phyloP scores from a whole-genome alignment of 306 rosid species.

The Vachellia pachyceras region DNA sequence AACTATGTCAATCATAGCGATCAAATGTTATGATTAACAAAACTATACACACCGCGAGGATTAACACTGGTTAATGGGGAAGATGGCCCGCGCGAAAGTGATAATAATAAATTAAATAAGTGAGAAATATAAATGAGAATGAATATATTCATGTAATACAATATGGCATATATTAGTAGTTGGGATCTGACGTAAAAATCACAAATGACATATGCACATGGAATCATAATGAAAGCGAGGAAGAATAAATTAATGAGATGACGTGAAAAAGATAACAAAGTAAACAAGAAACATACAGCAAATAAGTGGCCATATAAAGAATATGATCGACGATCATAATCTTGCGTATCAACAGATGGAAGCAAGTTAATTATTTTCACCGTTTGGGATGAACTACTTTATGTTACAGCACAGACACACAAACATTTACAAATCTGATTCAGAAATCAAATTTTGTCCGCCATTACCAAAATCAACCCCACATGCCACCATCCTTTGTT shows the following conservation, averaged over 20 bases:
- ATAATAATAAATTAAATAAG: no score
- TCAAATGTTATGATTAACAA: background rate
- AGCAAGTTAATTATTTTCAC: slow-evolving; percentile 1
- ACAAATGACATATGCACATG: background rate
- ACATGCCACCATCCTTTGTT: slow-evolving; percentile 34
- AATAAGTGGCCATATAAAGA: background rate
- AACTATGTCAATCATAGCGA: background rate
- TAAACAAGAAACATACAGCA: slow-evolving; percentile 32
- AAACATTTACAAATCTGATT: background rate
- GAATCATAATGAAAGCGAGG: background rate
- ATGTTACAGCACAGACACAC: background rate
- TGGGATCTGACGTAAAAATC: background rate
- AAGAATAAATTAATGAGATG: background rate
- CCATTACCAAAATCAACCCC: slow-evolving; percentile 37
- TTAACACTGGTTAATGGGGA: background rate
- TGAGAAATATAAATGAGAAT: background rate
- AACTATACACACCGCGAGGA: background rate
- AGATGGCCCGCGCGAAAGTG: background rate
- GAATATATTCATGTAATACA: background rate
- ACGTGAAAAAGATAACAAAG: background rate
- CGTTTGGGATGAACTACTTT: slow-evolving; percentile 22
- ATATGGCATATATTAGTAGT: background rate
- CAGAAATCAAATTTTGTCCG: slow-evolving; percentile 30
- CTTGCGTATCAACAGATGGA: background rate
- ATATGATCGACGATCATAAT: background rate